phyloP scores from a whole-genome alignment of 768 basidiomycete genomes.

The Psilocybe cyanescens region DNA sequence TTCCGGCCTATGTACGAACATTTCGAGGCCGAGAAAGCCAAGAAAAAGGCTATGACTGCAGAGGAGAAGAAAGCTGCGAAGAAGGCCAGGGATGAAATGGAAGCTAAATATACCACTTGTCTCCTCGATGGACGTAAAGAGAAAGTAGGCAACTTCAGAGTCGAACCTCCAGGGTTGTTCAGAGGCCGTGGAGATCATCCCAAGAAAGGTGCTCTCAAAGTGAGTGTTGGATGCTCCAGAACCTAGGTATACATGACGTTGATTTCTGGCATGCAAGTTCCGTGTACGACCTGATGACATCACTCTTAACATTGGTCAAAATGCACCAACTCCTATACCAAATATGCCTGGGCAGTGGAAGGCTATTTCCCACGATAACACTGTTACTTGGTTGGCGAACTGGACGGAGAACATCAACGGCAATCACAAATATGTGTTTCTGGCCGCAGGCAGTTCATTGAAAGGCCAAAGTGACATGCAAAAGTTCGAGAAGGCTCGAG shows the following conservation, averaged over 20 bases:
- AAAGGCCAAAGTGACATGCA: slow-evolving; percentile 98
- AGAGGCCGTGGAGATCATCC: slow-evolving; percentile 98
- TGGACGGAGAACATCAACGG: slow-evolving; percentile 99
- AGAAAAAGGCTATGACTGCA: slow-evolving; percentile 83
- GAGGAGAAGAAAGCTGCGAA: slow-evolving; percentile 94
- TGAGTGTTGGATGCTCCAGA: slow-evolving; percentile 34
- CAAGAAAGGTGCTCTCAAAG: slow-evolving; percentile 95
- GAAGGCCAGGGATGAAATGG: slow-evolving; percentile 80
- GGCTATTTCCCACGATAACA: slow-evolving; percentile 85
- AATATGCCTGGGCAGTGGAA: slow-evolving; percentile 95
- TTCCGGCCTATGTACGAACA: slow-evolving; percentile 94
- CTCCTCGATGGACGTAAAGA: slow-evolving; percentile 96
- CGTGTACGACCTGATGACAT: slow-evolving; percentile 96
- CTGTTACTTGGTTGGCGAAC: slow-evolving; percentile 97
- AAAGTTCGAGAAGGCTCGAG: slow-evolving; percentile 98
- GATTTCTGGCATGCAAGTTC: slow-evolving; percentile 45
- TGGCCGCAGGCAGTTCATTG: slow-evolving; percentile 95
- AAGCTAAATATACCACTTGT: slow-evolving; percentile 85
- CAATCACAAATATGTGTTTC: slow-evolving; percentile 96
- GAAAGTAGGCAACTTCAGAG: slow-evolving; percentile 97
- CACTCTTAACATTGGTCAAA: slow-evolving; percentile 89
- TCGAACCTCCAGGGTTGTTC: slow-evolving; percentile 98
- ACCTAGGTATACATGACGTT: slow-evolving; percentile 6
- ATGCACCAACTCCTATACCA: slow-evolving; percentile 76
- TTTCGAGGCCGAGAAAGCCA: slow-evolving; percentile 90